Conservation (phyloP, 2,329 filamentous ascomycete genomes). For the Colletotrichum sublineola region DNA sequence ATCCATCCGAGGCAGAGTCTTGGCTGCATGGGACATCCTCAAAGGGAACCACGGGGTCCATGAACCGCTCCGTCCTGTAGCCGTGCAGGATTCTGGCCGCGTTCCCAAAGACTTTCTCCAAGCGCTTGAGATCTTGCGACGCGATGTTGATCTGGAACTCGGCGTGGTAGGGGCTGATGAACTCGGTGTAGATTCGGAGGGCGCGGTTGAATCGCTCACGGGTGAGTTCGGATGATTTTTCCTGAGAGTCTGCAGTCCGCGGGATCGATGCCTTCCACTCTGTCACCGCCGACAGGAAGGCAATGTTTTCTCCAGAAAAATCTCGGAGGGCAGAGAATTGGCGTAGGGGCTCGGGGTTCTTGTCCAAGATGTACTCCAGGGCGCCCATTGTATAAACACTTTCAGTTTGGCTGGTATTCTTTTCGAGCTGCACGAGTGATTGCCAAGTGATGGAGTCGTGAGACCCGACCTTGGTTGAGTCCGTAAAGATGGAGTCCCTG, state of each 20-base stretch:
- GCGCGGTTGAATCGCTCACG: conserved; percentile 70
- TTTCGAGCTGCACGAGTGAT: conserved; percentile 55
- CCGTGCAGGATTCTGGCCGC: conserved; percentile 63
- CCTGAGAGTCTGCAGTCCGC: conserved; percentile 23
- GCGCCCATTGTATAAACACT: conserved; percentile 66
- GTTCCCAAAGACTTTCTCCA: conserved; percentile 69
- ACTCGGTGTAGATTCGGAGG: conserved; percentile 71
- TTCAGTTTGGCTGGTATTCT: conserved; percentile 50
- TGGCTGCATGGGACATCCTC: conserved; percentile 43
- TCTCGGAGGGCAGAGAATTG: conserved; percentile 75
- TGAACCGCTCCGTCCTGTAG: conserved; percentile 49
- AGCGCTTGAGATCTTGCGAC: conserved; percentile 64
- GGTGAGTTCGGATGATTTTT: conserved; percentile 49
- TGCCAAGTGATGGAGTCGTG: conserved; percentile 45
- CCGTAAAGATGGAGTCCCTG: conserved; percentile 44
- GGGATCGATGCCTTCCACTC: conserved; percentile 65
- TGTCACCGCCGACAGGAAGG: conserved; percentile 71
- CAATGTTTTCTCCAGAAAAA: conserved; percentile 79
- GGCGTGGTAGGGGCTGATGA: conserved; percentile 71
- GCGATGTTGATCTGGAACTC: conserved; percentile 78
- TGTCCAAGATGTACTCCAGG: conserved; percentile 71
- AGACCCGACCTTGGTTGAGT: conserved; percentile 46
- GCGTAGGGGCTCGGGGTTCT: conserved; percentile 71
- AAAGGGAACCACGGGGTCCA: conserved; percentile 61
- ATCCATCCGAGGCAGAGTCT: background rate